These are phyloP conservation scores for Plantago lanceolata DNA, from an alignment of 305 asterid species.

Conservation along the genomic window DNA sequence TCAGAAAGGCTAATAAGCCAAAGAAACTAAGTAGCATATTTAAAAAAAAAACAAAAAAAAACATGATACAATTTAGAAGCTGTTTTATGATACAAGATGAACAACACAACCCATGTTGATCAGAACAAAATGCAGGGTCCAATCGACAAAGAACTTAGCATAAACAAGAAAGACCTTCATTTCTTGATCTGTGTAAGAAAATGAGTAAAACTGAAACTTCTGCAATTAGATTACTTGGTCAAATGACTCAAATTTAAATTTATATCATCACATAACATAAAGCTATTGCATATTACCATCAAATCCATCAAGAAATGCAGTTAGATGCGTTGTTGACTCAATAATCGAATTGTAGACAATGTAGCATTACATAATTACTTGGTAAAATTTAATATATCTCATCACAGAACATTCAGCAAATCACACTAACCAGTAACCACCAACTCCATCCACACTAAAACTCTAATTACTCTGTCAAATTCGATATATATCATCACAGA, in stretches of 20 bases:
- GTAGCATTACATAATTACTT: conserved; percentile 8
- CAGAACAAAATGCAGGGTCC: background rate
- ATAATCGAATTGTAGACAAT: background rate
- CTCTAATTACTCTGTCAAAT: no score
- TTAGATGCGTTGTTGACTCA: background rate
- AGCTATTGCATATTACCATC: background rate
- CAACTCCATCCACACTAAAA: background rate
- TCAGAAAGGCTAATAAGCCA: no score
- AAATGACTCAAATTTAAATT: no score
- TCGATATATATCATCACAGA: no score
- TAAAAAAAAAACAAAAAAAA: no score
- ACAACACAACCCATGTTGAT: background rate
- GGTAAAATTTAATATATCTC: background rate
- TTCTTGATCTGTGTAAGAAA: background rate
- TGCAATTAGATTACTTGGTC: no score
- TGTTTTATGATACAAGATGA: background rate
- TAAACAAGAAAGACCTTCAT: background rate
- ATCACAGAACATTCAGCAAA: background rate
- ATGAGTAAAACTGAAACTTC: no score
- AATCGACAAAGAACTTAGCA: background rate
- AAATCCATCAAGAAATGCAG: background rate
- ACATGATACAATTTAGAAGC: conserved; percentile 3
- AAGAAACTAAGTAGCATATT: no score
- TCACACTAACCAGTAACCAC: no score
- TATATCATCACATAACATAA: background rate